Conservation (phyloP, 2,329 filamentous ascomycete species). For the Blastomyces percursus region DNA sequence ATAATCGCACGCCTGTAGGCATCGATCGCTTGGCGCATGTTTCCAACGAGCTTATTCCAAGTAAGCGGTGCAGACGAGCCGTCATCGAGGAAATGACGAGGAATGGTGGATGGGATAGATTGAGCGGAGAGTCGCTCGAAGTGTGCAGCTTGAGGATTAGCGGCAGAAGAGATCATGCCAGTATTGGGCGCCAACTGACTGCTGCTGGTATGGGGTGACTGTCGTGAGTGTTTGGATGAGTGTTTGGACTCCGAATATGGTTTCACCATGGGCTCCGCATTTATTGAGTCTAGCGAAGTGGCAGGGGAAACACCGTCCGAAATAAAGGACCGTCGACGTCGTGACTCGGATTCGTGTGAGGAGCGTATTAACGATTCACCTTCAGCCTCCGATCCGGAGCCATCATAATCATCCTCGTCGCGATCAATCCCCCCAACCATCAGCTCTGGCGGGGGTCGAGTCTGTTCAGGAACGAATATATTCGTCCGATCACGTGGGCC, state of each 20-base stretch:
- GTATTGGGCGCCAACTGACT: background rate
- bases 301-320: constrained; percentile 69
- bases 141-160: constrained; percentile 42
- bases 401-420: constrained; percentile 85
- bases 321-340: constrained; percentile 54
- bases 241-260: constrained; percentile 45
- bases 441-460: constrained; percentile 78
- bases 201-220: background rate
- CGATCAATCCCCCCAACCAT: constrained; percentile 73
- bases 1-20: constrained; percentile 83
- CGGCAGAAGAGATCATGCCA: constrained; percentile 12
- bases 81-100: constrained; percentile 84
- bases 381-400: constrained; percentile 79
- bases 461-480: constrained; percentile 77
- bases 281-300: constrained; percentile 84
- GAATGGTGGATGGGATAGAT: constrained; percentile 44
- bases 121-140: constrained; percentile 39
- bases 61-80: constrained; percentile 67
- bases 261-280: constrained; percentile 52
- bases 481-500: constrained; percentile 84
- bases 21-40: constrained; percentile 86
- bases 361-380: constrained; percentile 61
- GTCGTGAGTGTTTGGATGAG: constrained; percentile 21
- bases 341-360: constrained; percentile 56
- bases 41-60: constrained; percentile 81